Evolutionary conservation across 2,329 filamentous ascomycete species (phyloP), one percentile per base, ranked within the genome.

Genomic region (Pseudocercospora fijiensis): DNA sequence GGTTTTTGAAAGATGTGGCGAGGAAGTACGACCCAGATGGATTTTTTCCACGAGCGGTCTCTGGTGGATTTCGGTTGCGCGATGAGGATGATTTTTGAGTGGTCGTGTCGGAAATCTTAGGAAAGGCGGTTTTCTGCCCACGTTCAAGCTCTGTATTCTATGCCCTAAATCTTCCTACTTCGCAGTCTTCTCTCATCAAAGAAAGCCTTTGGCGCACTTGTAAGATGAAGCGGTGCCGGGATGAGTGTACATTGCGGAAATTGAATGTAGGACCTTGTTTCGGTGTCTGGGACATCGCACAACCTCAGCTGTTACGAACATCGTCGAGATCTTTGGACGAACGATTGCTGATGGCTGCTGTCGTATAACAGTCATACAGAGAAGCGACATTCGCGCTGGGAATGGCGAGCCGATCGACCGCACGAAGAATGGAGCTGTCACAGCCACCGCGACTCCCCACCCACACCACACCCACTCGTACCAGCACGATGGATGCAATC

Each of bases 211-310:
- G 43, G 43, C 43, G 9, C 43, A 45, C 9, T 45, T 45, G 20
- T 45, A 45, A 8, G 43, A 45, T 5, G 43, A 45, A 45, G 57
- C 37, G 37, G 69, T 67, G 2, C 75, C 76, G 3, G 72, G 71
- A 58, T 79, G 76, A 4, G 76, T 77, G 58, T 76, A 78, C 61
- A 30, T 77, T 74, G 71, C 77, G 78, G 60, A 72, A 75, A 58
- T 58, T 28, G 24, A 61, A 20, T 16, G 57, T 51, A 10, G 41
- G 20, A 22, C n/a, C 37, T 47, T 45, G 41, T 3, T 49, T 49
- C n/a, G 30, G 37, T 20, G 57, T 28, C 47, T 51, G 18, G 7
- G n/a, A 45, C n/a, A 8, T 10, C 2, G 43, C 20, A 8, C 13
- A 45, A 18, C 43, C 43, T n/a, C n/a, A n/a, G n/a, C 4, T 33